Conservation (phyloP, 2,329 filamentous ascomycete genomes). For the Fusarium poae region DNA sequence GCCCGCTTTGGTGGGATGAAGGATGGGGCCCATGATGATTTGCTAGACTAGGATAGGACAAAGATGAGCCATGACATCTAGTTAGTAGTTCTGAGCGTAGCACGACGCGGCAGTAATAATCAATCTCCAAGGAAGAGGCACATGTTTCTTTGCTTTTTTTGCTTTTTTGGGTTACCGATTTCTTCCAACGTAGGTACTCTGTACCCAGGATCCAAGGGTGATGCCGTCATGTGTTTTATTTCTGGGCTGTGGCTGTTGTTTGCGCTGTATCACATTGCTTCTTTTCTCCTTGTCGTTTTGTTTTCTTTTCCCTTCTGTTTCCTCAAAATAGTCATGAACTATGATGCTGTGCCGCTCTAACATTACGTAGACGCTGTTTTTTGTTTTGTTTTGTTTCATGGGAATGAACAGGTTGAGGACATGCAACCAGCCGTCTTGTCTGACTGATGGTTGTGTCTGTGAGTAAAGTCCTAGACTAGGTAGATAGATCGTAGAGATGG, state of each 20-base stretch:
- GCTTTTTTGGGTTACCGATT: slow-evolving; percentile 30
- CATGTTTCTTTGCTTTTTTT: slow-evolving; percentile 17
- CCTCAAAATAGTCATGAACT: slow-evolving; percentile 17
- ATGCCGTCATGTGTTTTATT: slow-evolving; percentile 35
- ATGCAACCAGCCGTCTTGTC: slow-evolving; percentile 33
- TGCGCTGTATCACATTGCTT: slow-evolving; percentile 35
- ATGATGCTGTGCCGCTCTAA: slow-evolving; percentile 25
- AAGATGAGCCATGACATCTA: slow-evolving; percentile 38
- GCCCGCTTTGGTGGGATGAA: slow-evolving; percentile 26
- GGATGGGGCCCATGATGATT: slow-evolving; percentile 12
- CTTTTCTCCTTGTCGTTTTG: not conserved
- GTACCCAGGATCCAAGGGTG: slow-evolving; percentile 28
- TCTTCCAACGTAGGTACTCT: slow-evolving; percentile 24
- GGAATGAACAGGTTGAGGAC: slow-evolving; percentile 24
- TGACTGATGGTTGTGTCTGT: not conserved
- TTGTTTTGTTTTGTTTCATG: slow-evolving; percentile 1
- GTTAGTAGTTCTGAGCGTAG: not conserved
- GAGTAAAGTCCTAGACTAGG: slow-evolving; percentile 19
- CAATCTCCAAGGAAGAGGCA: slow-evolving; percentile 2
- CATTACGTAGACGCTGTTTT: slow-evolving; percentile 44
- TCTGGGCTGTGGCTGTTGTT: not conserved
- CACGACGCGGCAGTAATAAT: not conserved
- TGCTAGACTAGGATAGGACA: slow-evolving; percentile 3
- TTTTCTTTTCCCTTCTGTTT: slow-evolving; percentile 27
- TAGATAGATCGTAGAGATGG: not conserved